Evolutionary conservation across 768 basidiomycete genomes (phyloP), one percentile per base, ranked within the genome.

Genomic region (Pleurotus sapidus): DNA sequence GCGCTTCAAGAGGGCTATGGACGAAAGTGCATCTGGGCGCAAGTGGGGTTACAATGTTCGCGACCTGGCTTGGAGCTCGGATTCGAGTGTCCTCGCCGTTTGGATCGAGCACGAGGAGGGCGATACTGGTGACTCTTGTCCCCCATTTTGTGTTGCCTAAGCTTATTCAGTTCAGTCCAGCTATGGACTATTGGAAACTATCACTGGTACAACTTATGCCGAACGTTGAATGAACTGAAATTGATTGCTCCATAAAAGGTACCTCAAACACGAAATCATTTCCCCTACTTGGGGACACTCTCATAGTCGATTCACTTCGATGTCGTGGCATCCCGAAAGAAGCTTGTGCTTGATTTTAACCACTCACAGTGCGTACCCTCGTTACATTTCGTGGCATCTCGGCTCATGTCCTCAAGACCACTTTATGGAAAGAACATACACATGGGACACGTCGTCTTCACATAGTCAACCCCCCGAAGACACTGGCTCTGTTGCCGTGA

Each of bases 111-210:
- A 79, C 27, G 77, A 83, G 37, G 74, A 77, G 7, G 81, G 80
- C 2, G 92, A 98, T 70, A 73, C 87, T 50, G 87, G 91, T 92
- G 64, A 68, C 84, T 73, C 27, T 55, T n/a, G 38, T 58, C 20
- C 23, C 24, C 14, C 49, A 15, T 39, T 15, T 9, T 18, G 39
- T 61, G 20, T 50, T 55, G 64, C 42, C 63, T 24, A 34, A 34
- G 30, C 18, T 17, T 53, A 30, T n/a, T 17, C 49, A 39, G 50
- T 47, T 40, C 67, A 88, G 93, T 98, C 15, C 97, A 99, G 73
- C 74, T 98, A 0, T 99, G 95, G 94, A 90, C 93, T 1, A 92
- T 81, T 5, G 87, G 91, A 27, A 99, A 99, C 67, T 98, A 97
- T 69, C 88, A 98, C 67, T 98, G 97, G 93, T 90, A 62, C 23